Conservation (phyloP, 305 asterid species). For the Fraxinus xanthoxyloides region DNA sequence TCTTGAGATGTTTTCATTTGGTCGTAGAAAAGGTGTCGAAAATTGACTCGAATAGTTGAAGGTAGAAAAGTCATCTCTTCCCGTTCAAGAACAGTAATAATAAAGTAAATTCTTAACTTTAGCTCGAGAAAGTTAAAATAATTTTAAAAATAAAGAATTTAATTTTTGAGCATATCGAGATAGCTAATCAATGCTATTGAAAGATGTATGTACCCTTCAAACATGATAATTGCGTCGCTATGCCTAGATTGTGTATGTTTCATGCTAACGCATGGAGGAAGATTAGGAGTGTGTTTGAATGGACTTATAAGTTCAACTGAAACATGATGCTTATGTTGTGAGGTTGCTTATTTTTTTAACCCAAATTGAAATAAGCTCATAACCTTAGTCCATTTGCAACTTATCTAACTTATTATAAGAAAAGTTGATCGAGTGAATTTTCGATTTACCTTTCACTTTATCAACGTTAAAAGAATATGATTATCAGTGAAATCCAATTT, state of each 20-base stretch:
- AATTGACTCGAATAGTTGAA: not conserved
- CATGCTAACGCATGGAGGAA: not conserved
- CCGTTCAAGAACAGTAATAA: not conserved
- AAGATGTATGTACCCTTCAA: not conserved
- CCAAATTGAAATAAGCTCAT: not conserved
- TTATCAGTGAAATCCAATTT: not conserved
- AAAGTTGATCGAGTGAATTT: not conserved
- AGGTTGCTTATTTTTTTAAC: not conserved
- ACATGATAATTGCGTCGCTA: too few species aligned
- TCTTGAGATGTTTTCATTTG: not conserved
- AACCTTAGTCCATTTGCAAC: not conserved
- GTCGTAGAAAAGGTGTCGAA: not conserved
- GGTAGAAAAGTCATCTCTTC: not conserved
- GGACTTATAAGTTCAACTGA: not conserved
- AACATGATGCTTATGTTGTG: not conserved
- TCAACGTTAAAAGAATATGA: not conserved
- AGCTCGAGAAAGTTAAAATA: not conserved
- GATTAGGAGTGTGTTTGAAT: not conserved
- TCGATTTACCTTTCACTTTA: too few species aligned
- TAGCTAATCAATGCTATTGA: not conserved
- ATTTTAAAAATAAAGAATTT: not conserved
- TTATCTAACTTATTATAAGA: not conserved
- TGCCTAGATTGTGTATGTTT: too few species aligned
- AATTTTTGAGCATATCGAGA: not conserved
- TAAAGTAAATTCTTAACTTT: not conserved